phyloP scores from a whole-genome alignment of 495 filamentous ascomycete genomes.

The Parmelia sp. region DNA sequence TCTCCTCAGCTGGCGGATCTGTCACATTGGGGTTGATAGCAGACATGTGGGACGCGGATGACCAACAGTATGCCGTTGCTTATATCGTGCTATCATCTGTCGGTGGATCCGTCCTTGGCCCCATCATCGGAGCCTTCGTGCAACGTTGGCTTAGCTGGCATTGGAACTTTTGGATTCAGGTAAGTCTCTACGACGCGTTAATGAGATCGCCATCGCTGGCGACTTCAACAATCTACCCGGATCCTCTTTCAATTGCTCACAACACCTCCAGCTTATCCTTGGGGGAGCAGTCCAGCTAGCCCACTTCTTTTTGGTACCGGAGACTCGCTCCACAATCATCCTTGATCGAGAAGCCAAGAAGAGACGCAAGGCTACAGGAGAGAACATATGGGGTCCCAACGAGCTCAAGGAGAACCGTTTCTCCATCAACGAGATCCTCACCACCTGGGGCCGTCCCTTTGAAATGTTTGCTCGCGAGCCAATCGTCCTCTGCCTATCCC shows the following conservation, averaged over 20 bases:
- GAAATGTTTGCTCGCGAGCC: constrained; percentile 73
- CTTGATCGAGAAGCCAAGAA: constrained; percentile 62
- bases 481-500: constrained; percentile 64
- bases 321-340: constrained; percentile 62
- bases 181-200: not conserved
- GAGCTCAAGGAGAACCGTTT: constrained; percentile 50
- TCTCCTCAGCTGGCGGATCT: constrained; percentile 69
- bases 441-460: constrained; percentile 65
- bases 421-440: constrained; percentile 47
- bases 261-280: constrained; percentile 48
- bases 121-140: constrained; percentile 73
- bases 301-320: constrained; percentile 61
- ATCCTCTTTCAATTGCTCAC: not conserved
- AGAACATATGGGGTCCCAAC: constrained; percentile 56
- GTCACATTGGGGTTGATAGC: constrained; percentile 80
- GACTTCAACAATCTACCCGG: not conserved
- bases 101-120: constrained; percentile 67
- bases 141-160: constrained; percentile 59
- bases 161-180: constrained; percentile 76
- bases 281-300: constrained; percentile 58
- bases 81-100: constrained; percentile 72
- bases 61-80: constrained; percentile 67
- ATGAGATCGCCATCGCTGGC: not conserved
- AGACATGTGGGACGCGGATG: constrained; percentile 68
- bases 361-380: constrained; percentile 51